These are phyloP conservation scores for Lablab purpureus DNA, from an alignment of 306 rosid species.

Conservation along the genomic window DNA sequence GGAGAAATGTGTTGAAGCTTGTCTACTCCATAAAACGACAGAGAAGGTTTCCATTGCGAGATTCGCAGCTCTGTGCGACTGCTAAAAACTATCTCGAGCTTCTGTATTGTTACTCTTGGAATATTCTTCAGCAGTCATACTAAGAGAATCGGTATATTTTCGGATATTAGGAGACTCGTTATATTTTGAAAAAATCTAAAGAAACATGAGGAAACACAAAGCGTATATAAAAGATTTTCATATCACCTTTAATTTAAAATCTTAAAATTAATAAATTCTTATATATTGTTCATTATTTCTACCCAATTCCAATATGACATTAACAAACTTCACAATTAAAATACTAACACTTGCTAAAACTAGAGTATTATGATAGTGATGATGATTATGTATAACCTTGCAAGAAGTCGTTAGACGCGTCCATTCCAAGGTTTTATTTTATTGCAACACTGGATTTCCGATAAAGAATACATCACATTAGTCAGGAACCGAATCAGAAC, in stretches of 20 bases:
- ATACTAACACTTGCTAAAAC: too few relatives aligned
- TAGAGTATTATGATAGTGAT: neutral
- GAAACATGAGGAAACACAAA: too few relatives aligned
- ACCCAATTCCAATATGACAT: too few relatives aligned
- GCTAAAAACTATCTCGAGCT: neutral
- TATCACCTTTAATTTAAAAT: too few relatives aligned
- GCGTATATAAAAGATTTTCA: too few relatives aligned
- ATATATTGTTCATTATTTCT: too few relatives aligned
- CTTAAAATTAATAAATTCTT: too few relatives aligned
- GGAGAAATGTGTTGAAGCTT: neutral
- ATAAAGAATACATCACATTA: neutral
- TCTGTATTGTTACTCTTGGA: neutral
- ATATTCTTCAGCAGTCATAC: too few relatives aligned
- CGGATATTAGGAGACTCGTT: too few relatives aligned
- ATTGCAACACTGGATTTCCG: neutral
- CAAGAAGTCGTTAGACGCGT: neutral
- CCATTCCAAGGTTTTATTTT: neutral
- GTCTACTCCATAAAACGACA: neutral
- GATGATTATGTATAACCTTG: neutral
- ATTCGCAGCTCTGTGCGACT: neutral
- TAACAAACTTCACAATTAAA: too few relatives aligned
- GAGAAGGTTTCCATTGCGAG: neutral
- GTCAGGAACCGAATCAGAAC: neutral
- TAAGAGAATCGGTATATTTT: too few relatives aligned
- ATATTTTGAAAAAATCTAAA: too few relatives aligned